A percentile compares a stretch with the other conserved stretches of the same genome.
phyloP scores from a whole-genome alignment of 495 filamentous ascomycete genomes.

The Parathielavia appendiculata region DNA sequence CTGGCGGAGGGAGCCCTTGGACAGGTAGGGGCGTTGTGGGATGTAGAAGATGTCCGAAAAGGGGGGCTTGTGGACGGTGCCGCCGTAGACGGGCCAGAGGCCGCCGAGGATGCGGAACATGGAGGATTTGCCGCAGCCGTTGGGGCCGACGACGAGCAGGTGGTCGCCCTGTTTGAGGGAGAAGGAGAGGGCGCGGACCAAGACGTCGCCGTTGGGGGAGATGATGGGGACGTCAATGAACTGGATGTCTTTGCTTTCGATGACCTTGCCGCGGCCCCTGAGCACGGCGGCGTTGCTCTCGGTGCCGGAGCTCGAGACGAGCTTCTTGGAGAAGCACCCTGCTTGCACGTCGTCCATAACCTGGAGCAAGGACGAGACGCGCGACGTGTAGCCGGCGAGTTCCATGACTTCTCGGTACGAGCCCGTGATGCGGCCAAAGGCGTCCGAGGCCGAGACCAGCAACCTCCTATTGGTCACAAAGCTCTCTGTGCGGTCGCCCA shows the following conservation, averaged over 20 bases:
- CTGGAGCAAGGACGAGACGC: conserved; percentile 80
- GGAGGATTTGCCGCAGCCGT: conserved; percentile 93
- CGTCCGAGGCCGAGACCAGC: conserved; percentile 86
- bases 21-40: conserved; percentile 90
- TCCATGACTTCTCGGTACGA: conserved; percentile 96
- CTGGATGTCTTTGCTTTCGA: conserved; percentile 75
- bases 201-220: conserved; percentile 89
- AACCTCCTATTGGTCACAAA: conserved; percentile 94
- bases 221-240: conserved; percentile 95
- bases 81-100: conserved; percentile 98
- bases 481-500: conserved; percentile 88
- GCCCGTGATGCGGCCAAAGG: conserved; percentile 96
- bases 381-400: conserved; percentile 88
- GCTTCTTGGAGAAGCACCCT: conserved; percentile 90
- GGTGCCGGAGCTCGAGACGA: conserved; percentile 79
- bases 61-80: conserved; percentile 80
- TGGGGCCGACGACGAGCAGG: conserved; percentile 90
- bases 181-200: conserved; percentile 80
- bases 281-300: conserved; percentile 75
- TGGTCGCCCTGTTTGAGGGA: conserved; percentile 80
- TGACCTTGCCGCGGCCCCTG: conserved; percentile 66
- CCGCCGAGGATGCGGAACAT: conserved; percentile 95
- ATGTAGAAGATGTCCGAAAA: conserved; percentile 96
- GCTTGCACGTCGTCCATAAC: conserved; percentile 90
- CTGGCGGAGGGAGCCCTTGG: conserved; percentile 79